Evolutionary conservation across 805 yeast species (phyloP).

Genomic region (Suhomyces sp.): DNA sequence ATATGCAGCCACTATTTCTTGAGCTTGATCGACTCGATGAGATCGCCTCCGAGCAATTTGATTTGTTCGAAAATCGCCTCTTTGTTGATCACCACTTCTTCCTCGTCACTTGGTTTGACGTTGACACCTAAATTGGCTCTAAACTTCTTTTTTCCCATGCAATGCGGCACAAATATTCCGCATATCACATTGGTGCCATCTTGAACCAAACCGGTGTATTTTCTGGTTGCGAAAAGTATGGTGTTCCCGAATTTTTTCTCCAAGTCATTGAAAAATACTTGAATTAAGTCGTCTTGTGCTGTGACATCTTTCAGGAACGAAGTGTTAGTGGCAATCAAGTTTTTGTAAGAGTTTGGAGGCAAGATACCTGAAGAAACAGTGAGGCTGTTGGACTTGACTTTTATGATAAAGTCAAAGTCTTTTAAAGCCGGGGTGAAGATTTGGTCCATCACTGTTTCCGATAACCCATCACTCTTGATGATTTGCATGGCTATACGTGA

Average conservation of each 20-base stretch:
- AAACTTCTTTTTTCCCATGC: conserved; percentile 60
- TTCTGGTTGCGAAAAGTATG: conserved; percentile 65
- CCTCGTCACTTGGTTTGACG: conserved; percentile 56
- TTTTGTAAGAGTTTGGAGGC: conserved; percentile 56
- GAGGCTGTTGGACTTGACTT: conserved; percentile 47
- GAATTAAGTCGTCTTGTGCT: conserved; percentile 58
- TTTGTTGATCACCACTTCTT: conserved; percentile 60
- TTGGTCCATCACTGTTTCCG: conserved; percentile 41
- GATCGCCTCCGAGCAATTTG: conserved; percentile 62
- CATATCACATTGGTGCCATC: conserved; percentile 64
- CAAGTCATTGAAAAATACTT: conserved; percentile 58
- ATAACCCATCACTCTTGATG: conserved; percentile 44
- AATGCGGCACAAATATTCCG: conserved; percentile 76
- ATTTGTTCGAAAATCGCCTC: conserved; percentile 76
- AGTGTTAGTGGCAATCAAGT: conserved; percentile 46
- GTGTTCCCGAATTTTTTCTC: conserved; percentile 61
- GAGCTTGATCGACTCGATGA: conserved; percentile 41
- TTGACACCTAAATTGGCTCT: conserved; percentile 77
- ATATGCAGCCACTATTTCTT: conserved; percentile 19
- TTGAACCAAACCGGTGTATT: conserved; percentile 51
- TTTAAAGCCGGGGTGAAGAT: conserved; percentile 77
- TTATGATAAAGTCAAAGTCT: conserved; percentile 81
- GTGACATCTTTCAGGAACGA: conserved; percentile 46
- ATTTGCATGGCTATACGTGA: conserved; percentile 70
- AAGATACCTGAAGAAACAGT: conserved; percentile 55